Percentiles rank a stretch among this genome's conserved stretches.
Conservation (phyloP, 1,284 basidiomycete genomes). For the Rhodotorula sp. region DNA sequence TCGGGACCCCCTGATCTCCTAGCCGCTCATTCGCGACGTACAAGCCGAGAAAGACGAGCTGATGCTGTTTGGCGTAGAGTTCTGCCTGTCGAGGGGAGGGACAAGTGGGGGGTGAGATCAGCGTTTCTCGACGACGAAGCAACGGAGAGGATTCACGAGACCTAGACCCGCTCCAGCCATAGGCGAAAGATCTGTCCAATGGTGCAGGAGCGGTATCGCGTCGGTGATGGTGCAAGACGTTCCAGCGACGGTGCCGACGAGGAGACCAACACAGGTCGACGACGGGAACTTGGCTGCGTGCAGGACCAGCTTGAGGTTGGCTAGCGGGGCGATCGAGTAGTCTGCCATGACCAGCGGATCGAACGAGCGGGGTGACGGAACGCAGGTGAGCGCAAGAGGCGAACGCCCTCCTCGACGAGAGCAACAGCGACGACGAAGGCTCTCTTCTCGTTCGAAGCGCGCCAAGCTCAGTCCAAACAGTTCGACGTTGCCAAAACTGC, state of each 20-base stretch:
- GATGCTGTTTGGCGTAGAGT: constrained; percentile 55
- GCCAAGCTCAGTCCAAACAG: background rate
- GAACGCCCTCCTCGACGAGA: no score
- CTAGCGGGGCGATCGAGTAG: background rate
- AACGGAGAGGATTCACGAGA: constrained; percentile 54
- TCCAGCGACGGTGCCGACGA: constrained; percentile 44
- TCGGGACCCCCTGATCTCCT: constrained; percentile 59
- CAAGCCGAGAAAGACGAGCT: constrained; percentile 62
- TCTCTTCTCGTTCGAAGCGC: background rate
- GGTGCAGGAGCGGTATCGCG: constrained; percentile 68
- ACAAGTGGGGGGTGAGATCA: background rate
- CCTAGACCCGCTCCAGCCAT: constrained; percentile 77
- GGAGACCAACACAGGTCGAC: constrained; percentile 48
- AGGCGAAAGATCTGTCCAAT: constrained; percentile 71
- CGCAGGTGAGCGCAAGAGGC: background rate
- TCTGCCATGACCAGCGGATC: background rate
- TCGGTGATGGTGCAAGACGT: constrained; percentile 50
- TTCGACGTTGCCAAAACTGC: background rate
- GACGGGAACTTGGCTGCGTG: constrained; percentile 60
- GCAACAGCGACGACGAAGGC: background rate
- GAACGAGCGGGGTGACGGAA: background rate
- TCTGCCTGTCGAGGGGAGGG: constrained; percentile 22
- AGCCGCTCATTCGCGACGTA: constrained; percentile 67
- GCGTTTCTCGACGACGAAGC: background rate
- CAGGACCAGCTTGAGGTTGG: constrained; percentile 50